Evolutionary conservation across 2,329 filamentous ascomycete species (phyloP).

Genomic region (Scedosporium apiospermum): DNA sequence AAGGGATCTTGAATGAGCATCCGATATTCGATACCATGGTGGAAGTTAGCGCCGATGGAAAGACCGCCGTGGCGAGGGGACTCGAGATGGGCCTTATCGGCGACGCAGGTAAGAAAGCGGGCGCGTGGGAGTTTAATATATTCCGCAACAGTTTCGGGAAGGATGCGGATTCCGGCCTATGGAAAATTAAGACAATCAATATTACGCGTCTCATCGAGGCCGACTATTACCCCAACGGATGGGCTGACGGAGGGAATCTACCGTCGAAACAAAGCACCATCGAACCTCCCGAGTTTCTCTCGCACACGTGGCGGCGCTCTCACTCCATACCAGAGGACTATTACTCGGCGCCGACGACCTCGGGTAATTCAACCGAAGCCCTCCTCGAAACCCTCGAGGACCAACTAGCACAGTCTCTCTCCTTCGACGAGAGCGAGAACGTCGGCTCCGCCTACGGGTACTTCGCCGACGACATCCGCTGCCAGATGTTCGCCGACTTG

Average conservation of each 20-base stretch:
- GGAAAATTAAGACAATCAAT: neutral
- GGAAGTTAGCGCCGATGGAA: neutral
- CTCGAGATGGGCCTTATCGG: conserved; percentile 2
- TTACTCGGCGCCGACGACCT: neutral
- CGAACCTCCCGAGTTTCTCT: neutral
- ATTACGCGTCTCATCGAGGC: neutral
- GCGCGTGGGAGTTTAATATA: conserved; percentile 2
- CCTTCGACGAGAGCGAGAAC: conserved; percentile 4
- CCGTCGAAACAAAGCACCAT: neutral
- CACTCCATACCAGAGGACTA: neutral
- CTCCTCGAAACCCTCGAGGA: neutral
- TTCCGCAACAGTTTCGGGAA: conserved; percentile 1
- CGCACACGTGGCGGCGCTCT: neutral
- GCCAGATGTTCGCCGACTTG: conserved; percentile 2
- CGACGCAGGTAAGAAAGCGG: neutral
- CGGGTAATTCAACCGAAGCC: neutral
- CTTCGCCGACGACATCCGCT: conserved; percentile 6
- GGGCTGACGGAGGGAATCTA: neutral
- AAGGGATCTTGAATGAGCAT: conserved; percentile 2
- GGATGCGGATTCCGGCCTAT: neutral
- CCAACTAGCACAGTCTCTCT: neutral
- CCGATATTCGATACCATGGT: conserved; percentile 3
- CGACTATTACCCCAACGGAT: neutral
- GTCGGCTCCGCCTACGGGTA: conserved; percentile 5
- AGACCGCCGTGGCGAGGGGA: neutral